Evolutionary conservation across 441 rosid genomes (phyloP).

Genomic region (Corymbia calophylla): DNA sequence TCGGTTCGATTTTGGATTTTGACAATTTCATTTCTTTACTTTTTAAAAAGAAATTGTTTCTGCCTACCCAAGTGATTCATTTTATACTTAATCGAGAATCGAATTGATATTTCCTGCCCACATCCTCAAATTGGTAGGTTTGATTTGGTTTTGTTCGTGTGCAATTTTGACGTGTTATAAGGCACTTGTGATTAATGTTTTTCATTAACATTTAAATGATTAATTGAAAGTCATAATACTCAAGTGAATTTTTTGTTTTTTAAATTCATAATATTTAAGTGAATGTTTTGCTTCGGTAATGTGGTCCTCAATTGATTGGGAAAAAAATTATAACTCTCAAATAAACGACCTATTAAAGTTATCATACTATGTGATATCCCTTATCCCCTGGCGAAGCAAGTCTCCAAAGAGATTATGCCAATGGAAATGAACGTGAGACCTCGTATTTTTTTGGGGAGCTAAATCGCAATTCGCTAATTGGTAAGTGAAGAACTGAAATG

Average conservation of each 20-base stretch:
- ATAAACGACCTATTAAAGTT: not conserved
- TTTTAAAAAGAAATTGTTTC: too few relatives aligned
- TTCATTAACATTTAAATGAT: not conserved
- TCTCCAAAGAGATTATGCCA: not conserved
- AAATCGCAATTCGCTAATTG: not conserved
- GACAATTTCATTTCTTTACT: fast-evolving
- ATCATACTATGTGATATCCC: not conserved
- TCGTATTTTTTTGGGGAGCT: not conserved
- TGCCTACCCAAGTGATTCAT: too few relatives aligned
- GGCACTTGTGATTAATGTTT: not conserved
- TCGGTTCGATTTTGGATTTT: too few relatives aligned
- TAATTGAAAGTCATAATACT: not conserved
- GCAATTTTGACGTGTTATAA: not conserved
- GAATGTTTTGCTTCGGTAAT: fast-evolving
- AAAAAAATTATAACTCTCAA: not conserved
- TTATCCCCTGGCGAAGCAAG: not conserved
- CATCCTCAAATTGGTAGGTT: too few relatives aligned
- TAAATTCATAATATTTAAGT: not conserved
- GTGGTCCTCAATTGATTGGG: not conserved
- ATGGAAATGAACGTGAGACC: not conserved
- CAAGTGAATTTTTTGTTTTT: not conserved
- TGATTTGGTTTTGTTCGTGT: too few relatives aligned
- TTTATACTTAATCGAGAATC: too few relatives aligned
- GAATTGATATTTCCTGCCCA: too few relatives aligned
- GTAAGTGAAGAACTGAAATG: not conserved